Evolutionary conservation across 1,284 basidiomycete genomes (phyloP).

Genomic region (Rhodotorula sp.): DNA sequence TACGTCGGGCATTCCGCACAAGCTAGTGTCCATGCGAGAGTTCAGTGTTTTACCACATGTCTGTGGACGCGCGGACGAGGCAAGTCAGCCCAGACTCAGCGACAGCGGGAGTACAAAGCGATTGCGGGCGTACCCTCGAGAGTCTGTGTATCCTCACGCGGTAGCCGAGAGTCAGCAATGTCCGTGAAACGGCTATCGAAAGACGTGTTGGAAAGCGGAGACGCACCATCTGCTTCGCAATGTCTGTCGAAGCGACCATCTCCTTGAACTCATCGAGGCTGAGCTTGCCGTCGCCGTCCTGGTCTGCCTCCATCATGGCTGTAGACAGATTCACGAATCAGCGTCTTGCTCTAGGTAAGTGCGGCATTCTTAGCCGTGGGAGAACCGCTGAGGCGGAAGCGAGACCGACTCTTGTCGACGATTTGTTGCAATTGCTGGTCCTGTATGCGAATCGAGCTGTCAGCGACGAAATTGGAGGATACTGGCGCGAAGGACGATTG

Average conservation of each 20-base stretch:
- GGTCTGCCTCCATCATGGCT: constrained; percentile 97
- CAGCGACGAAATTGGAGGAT: too few species aligned
- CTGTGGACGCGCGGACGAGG: not conserved
- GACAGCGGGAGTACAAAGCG: too few species aligned
- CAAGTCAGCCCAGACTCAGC: not conserved
- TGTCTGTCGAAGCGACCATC: constrained; percentile 97
- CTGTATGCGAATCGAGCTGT: constrained; percentile 50
- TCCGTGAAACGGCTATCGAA: too few species aligned
- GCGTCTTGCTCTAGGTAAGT: too few species aligned
- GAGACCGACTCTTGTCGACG: constrained; percentile 79
- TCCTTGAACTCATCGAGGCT: constrained; percentile 94
- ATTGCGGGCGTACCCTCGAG: constrained; percentile 13
- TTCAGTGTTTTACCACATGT: constrained; percentile 21
- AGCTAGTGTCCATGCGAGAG: too few species aligned
- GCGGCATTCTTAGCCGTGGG: too few species aligned
- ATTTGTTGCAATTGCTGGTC: constrained; percentile 99
- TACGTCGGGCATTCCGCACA: too few species aligned
- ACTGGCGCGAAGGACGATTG: too few species aligned
- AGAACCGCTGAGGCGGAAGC: not conserved
- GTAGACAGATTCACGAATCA: not conserved
- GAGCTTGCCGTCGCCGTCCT: constrained; percentile 94
- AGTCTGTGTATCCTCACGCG: not conserved
- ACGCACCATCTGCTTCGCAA: constrained; percentile 85
- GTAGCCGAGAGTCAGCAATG: not conserved
- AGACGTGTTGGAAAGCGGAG: not conserved